Evolutionary conservation across 164 flowering plant genomes (phyloP).

Genomic region (Paratinospora sagittata): DNA sequence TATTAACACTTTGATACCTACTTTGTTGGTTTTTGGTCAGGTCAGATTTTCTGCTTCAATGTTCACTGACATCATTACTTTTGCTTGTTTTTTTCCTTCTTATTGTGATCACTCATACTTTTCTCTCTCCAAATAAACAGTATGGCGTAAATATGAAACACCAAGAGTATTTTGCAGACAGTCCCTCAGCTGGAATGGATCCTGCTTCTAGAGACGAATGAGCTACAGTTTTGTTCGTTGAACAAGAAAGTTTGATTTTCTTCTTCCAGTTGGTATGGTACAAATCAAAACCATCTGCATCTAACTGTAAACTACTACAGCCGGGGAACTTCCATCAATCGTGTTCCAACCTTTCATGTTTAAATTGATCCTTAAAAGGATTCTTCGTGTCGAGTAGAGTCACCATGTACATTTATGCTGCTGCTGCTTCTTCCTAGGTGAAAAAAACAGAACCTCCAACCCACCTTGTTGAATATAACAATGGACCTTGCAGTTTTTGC

Average conservation of each 20-base stretch:
- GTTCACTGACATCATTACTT: neutral
- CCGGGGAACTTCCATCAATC: neutral
- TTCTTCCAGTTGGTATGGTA: neutral
- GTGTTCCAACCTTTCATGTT: neutral
- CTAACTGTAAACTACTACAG: neutral
- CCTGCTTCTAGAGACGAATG: conserved; percentile 59
- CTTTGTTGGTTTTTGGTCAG: neutral
- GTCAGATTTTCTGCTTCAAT: neutral
- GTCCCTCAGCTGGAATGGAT: conserved; percentile 68
- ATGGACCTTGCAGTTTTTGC: neutral
- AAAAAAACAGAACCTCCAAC: neutral
- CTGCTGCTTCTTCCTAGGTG: neutral
- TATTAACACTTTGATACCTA: neutral
- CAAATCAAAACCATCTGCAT: neutral
- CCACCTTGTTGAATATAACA: neutral
- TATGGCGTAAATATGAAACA: conserved; percentile 82
- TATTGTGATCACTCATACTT: conserved; percentile 5
- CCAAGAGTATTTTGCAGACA: conserved; percentile 89
- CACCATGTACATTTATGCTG: neutral
- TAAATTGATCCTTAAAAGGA: neutral
- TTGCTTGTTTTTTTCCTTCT: neutral
- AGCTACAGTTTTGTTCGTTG: conserved; percentile 10
- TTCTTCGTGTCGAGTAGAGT: neutral
- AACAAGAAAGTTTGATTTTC: neutral
- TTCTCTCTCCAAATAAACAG: conserved; percentile 26